Percentiles rank a stretch among this genome's conserved stretches.
phyloP scores from a whole-genome alignment of 148 eudicot species.

The Cornus florida region DNA sequence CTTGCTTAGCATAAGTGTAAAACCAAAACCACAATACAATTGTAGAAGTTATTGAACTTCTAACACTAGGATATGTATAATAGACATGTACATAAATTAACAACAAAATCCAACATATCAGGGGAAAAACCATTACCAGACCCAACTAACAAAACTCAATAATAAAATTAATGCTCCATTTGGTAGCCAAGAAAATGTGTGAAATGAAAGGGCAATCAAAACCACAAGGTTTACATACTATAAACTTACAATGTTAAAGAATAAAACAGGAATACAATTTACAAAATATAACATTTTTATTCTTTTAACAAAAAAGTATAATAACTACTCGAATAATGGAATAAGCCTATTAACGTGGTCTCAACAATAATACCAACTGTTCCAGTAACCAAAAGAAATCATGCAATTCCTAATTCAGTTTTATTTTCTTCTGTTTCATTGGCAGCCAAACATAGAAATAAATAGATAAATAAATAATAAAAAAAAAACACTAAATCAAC shows the following conservation, averaged over 20 bases:
- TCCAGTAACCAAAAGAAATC: too few relatives aligned
- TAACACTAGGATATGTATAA: too few relatives aligned
- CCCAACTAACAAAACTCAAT: neutral
- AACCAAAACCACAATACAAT: neutral
- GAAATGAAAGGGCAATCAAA: too few relatives aligned
- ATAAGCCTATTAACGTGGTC: too few relatives aligned
- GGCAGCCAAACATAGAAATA: constrained; percentile 2
- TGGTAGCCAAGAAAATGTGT: neutral
- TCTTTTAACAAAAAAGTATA: neutral
- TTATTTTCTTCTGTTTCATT: neutral
- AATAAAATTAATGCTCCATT: neutral
- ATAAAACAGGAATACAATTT: too few relatives aligned
- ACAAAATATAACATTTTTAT: too few relatives aligned
- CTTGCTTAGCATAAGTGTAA: too few relatives aligned
- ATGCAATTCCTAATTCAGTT: neutral
- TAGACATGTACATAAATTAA: too few relatives aligned
- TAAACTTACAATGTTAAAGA: neutral
- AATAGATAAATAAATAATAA: neutral
- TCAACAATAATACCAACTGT: too few relatives aligned
- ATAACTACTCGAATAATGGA: neutral
- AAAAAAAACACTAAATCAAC: neutral
- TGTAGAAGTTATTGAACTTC: neutral
- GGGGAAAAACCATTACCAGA: neutral
- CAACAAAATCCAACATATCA: too few relatives aligned
- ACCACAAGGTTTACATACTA: neutral